Evolutionary conservation across 345 rosid genomes (phyloP).

Genomic region (Populus ilicifolia): DNA sequence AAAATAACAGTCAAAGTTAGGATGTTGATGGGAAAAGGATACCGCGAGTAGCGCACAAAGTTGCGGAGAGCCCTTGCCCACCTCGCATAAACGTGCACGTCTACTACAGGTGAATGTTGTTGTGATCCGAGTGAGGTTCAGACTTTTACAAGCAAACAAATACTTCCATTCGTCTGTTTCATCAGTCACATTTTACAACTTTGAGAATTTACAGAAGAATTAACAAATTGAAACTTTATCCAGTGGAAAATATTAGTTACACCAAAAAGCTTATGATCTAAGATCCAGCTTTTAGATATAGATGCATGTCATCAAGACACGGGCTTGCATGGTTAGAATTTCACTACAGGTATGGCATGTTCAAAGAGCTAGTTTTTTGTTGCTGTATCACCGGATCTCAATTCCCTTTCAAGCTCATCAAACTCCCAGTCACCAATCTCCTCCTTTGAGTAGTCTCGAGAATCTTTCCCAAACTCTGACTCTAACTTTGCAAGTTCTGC

Average conservation of each 20-base stretch:
- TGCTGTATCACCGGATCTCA: constrained; percentile 45
- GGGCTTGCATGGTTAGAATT: constrained; percentile 1
- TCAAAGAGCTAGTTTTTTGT: not conserved
- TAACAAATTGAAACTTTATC: constrained; percentile 25
- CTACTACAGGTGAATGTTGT: not conserved
- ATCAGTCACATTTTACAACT: constrained; percentile 29
- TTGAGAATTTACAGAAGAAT: constrained; percentile 55
- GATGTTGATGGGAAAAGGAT: not conserved
- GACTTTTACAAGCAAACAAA: not conserved
- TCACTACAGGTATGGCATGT: not conserved
- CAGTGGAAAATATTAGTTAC: constrained; percentile 26
- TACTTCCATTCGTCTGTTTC: constrained; percentile 15
- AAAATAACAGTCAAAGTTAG: not conserved
- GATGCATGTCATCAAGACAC: constrained; percentile 7
- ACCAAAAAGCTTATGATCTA: constrained; percentile 23
- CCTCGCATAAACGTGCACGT: not conserved
- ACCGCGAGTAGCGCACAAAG: not conserved
- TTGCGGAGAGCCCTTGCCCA: not conserved
- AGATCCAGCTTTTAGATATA: constrained; percentile 24
- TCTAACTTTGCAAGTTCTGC: constrained; percentile 90
- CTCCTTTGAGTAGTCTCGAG: constrained; percentile 62
- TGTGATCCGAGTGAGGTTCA: not conserved
- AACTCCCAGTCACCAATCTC: constrained; percentile 97
- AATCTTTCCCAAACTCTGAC: constrained; percentile 81
- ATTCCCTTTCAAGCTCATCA: constrained; percentile 89